phyloP scores from a whole-genome alignment of 192 early-diverging fungal species.

The Phlyctochytrium planicorne region DNA sequence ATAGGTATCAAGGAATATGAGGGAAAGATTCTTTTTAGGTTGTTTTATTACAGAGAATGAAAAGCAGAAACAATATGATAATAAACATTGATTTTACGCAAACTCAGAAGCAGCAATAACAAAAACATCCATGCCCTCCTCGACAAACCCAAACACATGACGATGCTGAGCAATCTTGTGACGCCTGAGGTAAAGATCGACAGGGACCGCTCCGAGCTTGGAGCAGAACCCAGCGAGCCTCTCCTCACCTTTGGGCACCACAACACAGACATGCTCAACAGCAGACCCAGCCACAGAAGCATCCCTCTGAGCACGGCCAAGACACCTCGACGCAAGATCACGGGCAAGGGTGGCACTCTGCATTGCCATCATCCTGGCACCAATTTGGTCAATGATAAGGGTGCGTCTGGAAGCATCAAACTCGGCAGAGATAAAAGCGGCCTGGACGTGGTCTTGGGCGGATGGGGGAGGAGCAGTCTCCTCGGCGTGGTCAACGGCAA shows the following conservation, averaged over 20 bases:
- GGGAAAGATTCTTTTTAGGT: too few relatives aligned
- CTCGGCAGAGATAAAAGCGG: constrained; percentile 23
- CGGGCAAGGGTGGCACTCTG: constrained; percentile 3
- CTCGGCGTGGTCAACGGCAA: not conserved
- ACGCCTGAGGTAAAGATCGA: not conserved
- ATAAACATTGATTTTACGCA: too few relatives aligned
- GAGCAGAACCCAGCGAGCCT: constrained; percentile 3
- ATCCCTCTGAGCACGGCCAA: not conserved
- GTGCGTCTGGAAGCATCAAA: not conserved
- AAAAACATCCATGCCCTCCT: not conserved
- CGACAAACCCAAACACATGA: not conserved
- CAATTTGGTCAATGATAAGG: constrained; percentile 3
- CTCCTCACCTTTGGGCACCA: not conserved
- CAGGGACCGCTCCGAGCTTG: not conserved
- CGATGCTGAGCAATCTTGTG: not conserved
- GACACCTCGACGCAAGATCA: not conserved
- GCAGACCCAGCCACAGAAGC: not conserved
- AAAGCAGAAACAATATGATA: too few relatives aligned
- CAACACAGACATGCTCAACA: not conserved
- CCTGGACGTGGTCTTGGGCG: constrained; percentile 13
- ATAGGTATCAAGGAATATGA: too few relatives aligned
- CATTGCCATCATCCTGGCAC: constrained; percentile 15
- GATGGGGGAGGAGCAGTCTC: constrained; percentile 3
- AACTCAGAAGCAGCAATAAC: not conserved
- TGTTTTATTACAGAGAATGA: too few relatives aligned